These are phyloP conservation scores for Phytophthora agathidicida DNA, from an alignment of 352 stramenopile genomes.

Conservation along the genomic window DNA sequence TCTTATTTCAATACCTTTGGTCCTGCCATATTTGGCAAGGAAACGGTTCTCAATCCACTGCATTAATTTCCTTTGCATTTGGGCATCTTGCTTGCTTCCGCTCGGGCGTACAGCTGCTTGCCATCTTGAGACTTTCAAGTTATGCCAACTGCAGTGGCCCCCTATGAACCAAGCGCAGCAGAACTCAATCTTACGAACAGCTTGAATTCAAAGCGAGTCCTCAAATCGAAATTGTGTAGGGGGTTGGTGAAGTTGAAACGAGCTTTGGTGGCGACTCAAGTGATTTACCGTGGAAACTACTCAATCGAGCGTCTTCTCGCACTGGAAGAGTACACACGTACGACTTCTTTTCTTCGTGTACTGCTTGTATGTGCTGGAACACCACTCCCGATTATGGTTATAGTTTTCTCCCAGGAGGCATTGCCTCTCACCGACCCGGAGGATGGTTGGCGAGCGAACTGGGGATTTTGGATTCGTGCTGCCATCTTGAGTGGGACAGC, in stretches of 20 bases:
- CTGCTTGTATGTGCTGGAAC: constrained; percentile 18
- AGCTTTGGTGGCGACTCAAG: constrained; percentile 21
- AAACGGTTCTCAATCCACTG: too few relatives aligned
- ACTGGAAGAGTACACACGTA: constrained; percentile 30
- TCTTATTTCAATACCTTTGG: too few relatives aligned
- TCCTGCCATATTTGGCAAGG: too few relatives aligned
- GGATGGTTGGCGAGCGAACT: constrained; percentile 25
- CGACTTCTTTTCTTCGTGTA: constrained; percentile 15
- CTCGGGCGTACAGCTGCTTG: too few relatives aligned
- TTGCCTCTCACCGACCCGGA: constrained; percentile 17
- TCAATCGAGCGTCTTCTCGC: constrained; percentile 31
- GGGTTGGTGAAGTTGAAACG: neutral
- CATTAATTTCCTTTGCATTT: too few relatives aligned
- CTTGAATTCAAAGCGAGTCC: neutral
- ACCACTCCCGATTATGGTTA: constrained; percentile 20
- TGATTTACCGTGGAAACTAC: constrained; percentile 33
- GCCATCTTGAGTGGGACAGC: neutral
- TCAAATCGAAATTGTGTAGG: neutral
- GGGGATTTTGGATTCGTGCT: constrained; percentile 26
- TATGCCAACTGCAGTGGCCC: too few relatives aligned
- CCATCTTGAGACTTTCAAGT: too few relatives aligned
- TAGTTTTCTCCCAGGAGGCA: constrained; percentile 17
- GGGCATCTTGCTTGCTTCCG: too few relatives aligned
- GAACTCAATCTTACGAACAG: neutral
- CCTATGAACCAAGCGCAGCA: too few relatives aligned